Conservation (phyloP, 148 eudicot genomes). For the Salicornia ramosissima region DNA sequence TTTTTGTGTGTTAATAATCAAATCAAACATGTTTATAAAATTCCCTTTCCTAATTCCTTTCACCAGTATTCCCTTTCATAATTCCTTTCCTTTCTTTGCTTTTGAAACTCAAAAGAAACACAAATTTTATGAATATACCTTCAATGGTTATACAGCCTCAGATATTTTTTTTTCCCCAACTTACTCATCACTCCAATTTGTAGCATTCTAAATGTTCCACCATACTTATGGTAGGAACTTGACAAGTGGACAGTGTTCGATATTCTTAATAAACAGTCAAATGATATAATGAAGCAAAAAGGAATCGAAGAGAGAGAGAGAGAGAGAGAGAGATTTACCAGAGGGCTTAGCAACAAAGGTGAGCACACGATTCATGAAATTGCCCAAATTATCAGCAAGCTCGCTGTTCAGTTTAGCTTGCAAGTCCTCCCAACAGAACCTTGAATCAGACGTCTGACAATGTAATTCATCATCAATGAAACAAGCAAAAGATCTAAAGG, state of each 20-base stretch:
- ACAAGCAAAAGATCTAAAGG: background rate
- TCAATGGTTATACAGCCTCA: too few species aligned
- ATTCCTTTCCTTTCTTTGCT: too few species aligned
- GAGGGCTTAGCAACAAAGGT: constrained; percentile 10
- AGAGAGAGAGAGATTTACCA: background rate
- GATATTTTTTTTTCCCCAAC: too few species aligned
- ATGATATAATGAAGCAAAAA: background rate
- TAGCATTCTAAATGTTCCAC: too few species aligned
- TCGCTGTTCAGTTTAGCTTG: constrained; percentile 15
- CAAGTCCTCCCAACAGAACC: constrained; percentile 18
- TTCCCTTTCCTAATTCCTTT: too few species aligned
- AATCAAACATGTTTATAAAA: too few species aligned
- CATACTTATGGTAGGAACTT: too few species aligned
- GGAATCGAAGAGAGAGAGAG: too few species aligned
- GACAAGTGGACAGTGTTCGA: background rate
- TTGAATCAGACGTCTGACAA: constrained; percentile 10
- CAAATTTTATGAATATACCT: too few species aligned
- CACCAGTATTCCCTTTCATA: background rate
- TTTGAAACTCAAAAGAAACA: too few species aligned
- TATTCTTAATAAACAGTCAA: background rate
- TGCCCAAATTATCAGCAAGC: constrained; percentile 18
- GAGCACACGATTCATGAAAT: constrained; percentile 20
- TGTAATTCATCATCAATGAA: background rate
- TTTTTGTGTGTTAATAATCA: too few species aligned
- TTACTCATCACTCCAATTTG: too few species aligned